A percentile compares a stretch with the other conserved stretches of the same genome.
phyloP scores from a whole-genome alignment of 208 protist species.

The Trypanosoma scelopori region DNA sequence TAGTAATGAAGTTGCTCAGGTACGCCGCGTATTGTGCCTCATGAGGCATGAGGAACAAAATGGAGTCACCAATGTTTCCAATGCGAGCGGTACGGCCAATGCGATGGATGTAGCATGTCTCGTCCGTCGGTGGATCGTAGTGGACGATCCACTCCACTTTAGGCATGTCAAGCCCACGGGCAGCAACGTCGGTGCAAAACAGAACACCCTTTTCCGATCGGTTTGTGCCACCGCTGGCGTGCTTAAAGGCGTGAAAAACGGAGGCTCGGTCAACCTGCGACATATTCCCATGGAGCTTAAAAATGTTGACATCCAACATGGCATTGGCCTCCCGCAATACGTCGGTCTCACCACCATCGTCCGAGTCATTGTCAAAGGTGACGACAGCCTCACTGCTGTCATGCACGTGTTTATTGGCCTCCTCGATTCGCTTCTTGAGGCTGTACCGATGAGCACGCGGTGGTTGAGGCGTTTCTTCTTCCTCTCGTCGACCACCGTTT shows the following conservation, averaged over 20 bases:
- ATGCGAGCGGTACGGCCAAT: conserved; percentile 88
- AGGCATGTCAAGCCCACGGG: conserved; percentile 96
- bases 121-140: conserved; percentile 87
- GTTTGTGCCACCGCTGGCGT: conserved; percentile 34
- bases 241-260: conserved; percentile 79
- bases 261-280: conserved; percentile 72
- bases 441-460: conserved; percentile 18
- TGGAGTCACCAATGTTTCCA: conserved; percentile 63
- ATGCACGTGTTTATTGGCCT: conserved; percentile 27
- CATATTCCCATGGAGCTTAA: conserved; percentile 85
- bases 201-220: conserved; percentile 63
- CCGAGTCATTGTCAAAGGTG: conserved; percentile 37
- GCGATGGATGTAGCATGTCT: conserved; percentile 84
- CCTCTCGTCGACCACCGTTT: background rate
- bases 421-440: conserved; percentile 23
- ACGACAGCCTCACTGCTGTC: conserved; percentile 19
- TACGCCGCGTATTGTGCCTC: conserved; percentile 62
- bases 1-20: conserved; percentile 43
- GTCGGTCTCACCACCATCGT: conserved; percentile 70
- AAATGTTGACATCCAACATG: conserved; percentile 92
- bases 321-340: conserved; percentile 93
- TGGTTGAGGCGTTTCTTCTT: background rate
- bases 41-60: conserved; percentile 78
- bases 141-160: conserved; percentile 92
- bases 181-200: conserved; percentile 95